phyloP scores from a whole-genome alignment of 352 stramenopile species.

The Pythium scleroteichum region DNA sequence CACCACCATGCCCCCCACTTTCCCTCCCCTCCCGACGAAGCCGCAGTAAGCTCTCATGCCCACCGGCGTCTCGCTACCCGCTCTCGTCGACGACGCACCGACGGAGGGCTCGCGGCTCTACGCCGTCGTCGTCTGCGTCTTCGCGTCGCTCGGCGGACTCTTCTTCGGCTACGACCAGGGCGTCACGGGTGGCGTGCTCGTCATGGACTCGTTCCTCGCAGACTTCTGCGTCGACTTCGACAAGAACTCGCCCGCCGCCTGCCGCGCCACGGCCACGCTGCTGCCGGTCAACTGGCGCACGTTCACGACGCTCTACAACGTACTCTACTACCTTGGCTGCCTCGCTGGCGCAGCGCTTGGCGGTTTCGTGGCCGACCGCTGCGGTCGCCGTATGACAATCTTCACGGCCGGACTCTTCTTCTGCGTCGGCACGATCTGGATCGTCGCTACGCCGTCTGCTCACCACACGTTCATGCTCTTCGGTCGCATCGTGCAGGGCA shows the following conservation, averaged over 20 bases:
- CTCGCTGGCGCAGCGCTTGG: slow-evolving; percentile 34
- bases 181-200: slow-evolving; percentile 40
- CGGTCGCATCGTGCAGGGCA: slow-evolving; percentile 38
- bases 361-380: slow-evolving; percentile 36
- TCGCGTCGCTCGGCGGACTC: slow-evolving; percentile 43
- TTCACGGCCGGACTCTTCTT: slow-evolving; percentile 42
- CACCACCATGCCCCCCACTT: no score
- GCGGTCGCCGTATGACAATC: slow-evolving; percentile 39
- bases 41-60: no score
- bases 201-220: slow-evolving; percentile 47
- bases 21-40: neutral
- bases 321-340: slow-evolving; percentile 47
- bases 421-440: slow-evolving; percentile 37
- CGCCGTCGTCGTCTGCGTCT: slow-evolving; percentile 40
- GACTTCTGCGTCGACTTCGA: slow-evolving; percentile 44
- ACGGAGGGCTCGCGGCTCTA: slow-evolving; percentile 20
- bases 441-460: slow-evolving; percentile 23
- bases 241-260: slow-evolving; percentile 38
- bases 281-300: slow-evolving; percentile 42
- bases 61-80: slow-evolving; percentile 9
- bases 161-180: slow-evolving; percentile 56
- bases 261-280: slow-evolving; percentile 10
- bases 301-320: slow-evolving; percentile 48
- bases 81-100: slow-evolving; percentile 1
- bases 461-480: slow-evolving; percentile 32